Conservation (phyloP, 495 filamentous ascomycete species). For the Xylaria grammica region DNA sequence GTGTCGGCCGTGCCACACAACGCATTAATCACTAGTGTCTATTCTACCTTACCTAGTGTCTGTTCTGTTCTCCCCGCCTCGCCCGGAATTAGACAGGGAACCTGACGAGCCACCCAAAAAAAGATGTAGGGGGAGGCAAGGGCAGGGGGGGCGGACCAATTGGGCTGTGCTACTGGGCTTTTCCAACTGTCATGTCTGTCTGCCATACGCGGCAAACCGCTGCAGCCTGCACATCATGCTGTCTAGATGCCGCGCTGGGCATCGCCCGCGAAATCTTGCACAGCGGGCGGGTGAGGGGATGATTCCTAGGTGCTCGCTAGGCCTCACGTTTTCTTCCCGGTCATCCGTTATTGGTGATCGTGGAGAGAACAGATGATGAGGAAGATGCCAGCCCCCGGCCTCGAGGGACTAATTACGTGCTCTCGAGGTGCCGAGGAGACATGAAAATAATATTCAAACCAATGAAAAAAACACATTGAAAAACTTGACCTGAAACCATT, state of each 20-base stretch:
- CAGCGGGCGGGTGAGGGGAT: neutral
- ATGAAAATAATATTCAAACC: neutral
- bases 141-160: neutral
- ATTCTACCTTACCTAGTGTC: slow-evolving; percentile 9
- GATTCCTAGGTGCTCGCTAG: slow-evolving; percentile 10
- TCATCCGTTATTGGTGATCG: neutral
- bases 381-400: slow-evolving; percentile 17
- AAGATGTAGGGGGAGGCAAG: neutral
- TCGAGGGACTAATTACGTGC: neutral
- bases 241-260: slow-evolving; percentile 1
- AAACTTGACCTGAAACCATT: neutral
- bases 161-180: neutral
- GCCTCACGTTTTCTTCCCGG: neutral
- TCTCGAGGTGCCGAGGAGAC: slow-evolving; percentile 13
- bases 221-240: slow-evolving; percentile 16
- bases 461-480: slow-evolving; percentile 9
- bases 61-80: neutral
- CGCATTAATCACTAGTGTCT: slow-evolving; percentile 20
- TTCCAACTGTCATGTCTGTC: neutral
- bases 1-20: slow-evolving; percentile 13
- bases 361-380: neutral
- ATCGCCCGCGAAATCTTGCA: neutral
- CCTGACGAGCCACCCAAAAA: neutral
- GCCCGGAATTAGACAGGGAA: slow-evolving; percentile 13
- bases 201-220: slow-evolving; percentile 14